Base-by-base conservation (phyloP, 2,329 filamentous ascomycete genomes). In the Xylariaceae sp. region DNA sequence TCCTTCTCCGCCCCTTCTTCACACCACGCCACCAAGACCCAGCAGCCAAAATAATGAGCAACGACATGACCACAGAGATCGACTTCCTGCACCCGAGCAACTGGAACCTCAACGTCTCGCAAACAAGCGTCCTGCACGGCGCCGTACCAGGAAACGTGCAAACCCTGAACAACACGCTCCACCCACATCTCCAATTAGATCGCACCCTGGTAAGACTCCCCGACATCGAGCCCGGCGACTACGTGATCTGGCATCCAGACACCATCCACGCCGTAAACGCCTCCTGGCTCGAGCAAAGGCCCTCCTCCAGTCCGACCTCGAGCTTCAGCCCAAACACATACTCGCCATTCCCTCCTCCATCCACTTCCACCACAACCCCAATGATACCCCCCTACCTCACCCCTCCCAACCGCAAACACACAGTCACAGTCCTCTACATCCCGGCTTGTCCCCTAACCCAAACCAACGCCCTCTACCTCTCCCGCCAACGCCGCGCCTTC, bases 1-100 rank as follows among this genome's bases (percentile, higher is more conserved):
- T 87, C 49, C 80, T 96, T 0, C 81, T 96, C 2, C 82, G 92
- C 0, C 92, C 92, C 0, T 96, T 96, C 76, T 96, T 97, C 74
- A 77, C 81, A 18, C 78, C 83, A 0, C 74, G 79, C 57, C 48
- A 34, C 76, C 74, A 30, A 73, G 75, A 10, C 68, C 75, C 49
- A 74, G 76, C 13, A 2, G 47, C 50, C 13, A 55, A 39, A 18
- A 59, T 49, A 47, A 34, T 34, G 23, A 53, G 53, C 54, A 35
- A 11, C 54, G 54, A 53, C 1, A 53, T 23, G 56, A 53, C 35
- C 18, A 10, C 73, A 1, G 67, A 77, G 6, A 72, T 76, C 49
- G 75, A 74, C 34, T 81, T 76, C 62, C 72, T 86, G 5, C 76
- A 81, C 2, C 73, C 78, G 2, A 71, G 75, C 1, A 89, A 89